A percentile compares a stretch with the other conserved stretches of the same genome.
These are phyloP conservation scores for Hamamelis virginiana DNA, from an alignment of 164 flowering plant species.

Conservation along the genomic window DNA sequence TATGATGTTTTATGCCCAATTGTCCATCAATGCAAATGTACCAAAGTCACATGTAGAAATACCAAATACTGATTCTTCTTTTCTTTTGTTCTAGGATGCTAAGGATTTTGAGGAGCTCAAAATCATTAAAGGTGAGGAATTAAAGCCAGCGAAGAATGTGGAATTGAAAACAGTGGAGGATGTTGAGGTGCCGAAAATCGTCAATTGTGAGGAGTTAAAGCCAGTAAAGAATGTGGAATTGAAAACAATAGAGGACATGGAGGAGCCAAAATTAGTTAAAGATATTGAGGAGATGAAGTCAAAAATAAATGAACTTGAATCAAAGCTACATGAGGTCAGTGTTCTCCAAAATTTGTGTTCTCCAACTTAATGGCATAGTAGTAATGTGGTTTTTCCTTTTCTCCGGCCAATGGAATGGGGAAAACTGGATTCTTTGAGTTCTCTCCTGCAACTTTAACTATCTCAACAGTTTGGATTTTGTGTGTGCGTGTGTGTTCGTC, in stretches of 20 bases:
- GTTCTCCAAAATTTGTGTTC: conserved; percentile 5
- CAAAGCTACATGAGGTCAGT: conserved; percentile 60
- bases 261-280: conserved; percentile 26
- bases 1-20: too few species aligned
- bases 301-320: conserved; percentile 48
- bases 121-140: neutral
- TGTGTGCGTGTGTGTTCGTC: too few species aligned
- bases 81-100: neutral
- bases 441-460: neutral
- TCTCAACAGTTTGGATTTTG: too few species aligned
- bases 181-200: neutral
- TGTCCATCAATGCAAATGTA: too few species aligned
- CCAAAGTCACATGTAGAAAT: too few species aligned
- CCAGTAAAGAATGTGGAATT: conserved; percentile 14
- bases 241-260: neutral
- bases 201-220: conserved; percentile 6
- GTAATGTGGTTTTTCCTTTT: neutral
- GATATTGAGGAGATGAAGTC: conserved; percentile 54
- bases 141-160: conserved; percentile 7
- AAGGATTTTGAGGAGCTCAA: conserved; percentile 3
- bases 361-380: neutral
- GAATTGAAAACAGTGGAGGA: conserved; percentile 12
- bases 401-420: neutral
- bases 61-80: too few species aligned
- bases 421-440: neutral